phyloP scores from a whole-genome alignment of 2,329 filamentous ascomycete species.

The Aspergillus texensis region DNA sequence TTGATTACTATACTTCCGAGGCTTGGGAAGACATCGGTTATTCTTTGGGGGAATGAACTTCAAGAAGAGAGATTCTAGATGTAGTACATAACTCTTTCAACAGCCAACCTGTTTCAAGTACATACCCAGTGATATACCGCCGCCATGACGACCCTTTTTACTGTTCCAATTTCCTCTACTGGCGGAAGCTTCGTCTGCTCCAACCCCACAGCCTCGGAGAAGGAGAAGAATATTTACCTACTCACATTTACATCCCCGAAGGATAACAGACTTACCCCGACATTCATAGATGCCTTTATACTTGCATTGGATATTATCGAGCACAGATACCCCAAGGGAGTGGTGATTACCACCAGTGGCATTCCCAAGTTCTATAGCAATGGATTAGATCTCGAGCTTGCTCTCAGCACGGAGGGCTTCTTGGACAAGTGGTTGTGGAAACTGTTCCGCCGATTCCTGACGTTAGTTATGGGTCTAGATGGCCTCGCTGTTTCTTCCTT shows the following conservation, averaged over 20 bases:
- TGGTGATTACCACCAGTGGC: slow-evolving; percentile 74
- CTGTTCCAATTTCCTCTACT: slow-evolving; percentile 57
- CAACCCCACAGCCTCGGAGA: slow-evolving; percentile 53
- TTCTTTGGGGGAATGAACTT: not conserved
- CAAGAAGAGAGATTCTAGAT: not conserved
- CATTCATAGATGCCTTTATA: slow-evolving; percentile 68
- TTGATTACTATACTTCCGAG: not conserved
- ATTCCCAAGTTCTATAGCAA: slow-evolving; percentile 82
- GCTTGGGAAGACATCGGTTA: not conserved
- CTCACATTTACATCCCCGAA: slow-evolving; percentile 71
- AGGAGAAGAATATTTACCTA: slow-evolving; percentile 62
- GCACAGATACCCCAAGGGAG: slow-evolving; percentile 67
- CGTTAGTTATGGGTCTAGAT: slow-evolving; percentile 38
- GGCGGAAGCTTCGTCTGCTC: slow-evolving; percentile 66
- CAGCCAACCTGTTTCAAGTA: not conserved
- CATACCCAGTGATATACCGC: not conserved
- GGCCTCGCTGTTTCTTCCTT: not conserved
- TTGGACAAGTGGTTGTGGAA: slow-evolving; percentile 63
- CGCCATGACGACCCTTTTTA: slow-evolving; percentile 56
- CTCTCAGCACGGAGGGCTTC: slow-evolving; percentile 63
- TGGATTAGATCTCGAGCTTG: slow-evolving; percentile 75
- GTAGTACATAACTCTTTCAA: not conserved
- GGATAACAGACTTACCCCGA: slow-evolving; percentile 74
- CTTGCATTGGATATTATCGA: slow-evolving; percentile 76
- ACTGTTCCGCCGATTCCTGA: slow-evolving; percentile 67